phyloP scores from a whole-genome alignment of 306 rosid species.

The Arachis hypogaea region DNA sequence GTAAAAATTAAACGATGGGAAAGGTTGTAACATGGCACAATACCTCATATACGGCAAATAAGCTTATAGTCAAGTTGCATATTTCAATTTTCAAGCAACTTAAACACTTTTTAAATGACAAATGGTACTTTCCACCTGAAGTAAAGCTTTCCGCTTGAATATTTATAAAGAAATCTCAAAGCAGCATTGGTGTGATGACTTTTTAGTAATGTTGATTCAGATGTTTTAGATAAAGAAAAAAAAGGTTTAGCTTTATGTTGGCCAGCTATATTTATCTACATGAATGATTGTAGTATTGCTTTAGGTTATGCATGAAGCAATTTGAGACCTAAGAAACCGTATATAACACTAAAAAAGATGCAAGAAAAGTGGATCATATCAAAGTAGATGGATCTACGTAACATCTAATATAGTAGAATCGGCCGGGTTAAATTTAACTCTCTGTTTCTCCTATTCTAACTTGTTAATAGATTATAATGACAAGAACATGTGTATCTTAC shows the following conservation, averaged over 20 bases:
- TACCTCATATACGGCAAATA: constrained; percentile 36
- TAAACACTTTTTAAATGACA: not conserved
- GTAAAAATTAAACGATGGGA: constrained; percentile 27
- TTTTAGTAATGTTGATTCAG: not conserved
- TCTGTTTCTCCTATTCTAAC: too few relatives aligned
- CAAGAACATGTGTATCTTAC: too few relatives aligned
- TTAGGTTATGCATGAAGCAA: not conserved
- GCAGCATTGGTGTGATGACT: constrained; percentile 1
- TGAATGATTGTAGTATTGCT: not conserved
- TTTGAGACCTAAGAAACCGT: too few relatives aligned
- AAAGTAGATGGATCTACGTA: too few relatives aligned
- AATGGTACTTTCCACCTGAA: constrained; percentile 8
- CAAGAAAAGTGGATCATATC: too few relatives aligned
- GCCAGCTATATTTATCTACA: too few relatives aligned
- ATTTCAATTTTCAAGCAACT: constrained; percentile 29
- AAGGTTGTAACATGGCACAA: constrained; percentile 40
- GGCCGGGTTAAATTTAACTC: too few relatives aligned
- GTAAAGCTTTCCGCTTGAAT: constrained; percentile 7
- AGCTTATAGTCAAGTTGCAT: constrained; percentile 24
- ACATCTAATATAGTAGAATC: too few relatives aligned
- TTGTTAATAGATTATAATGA: too few relatives aligned
- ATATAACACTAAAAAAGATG: too few relatives aligned
- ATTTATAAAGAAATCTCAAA: not conserved
- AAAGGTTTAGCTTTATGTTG: too few relatives aligned
- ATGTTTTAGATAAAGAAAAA: not conserved